Base-by-base conservation (phyloP, 2,329 filamentous ascomycete species). In the Diaporthe sp. region DNA sequence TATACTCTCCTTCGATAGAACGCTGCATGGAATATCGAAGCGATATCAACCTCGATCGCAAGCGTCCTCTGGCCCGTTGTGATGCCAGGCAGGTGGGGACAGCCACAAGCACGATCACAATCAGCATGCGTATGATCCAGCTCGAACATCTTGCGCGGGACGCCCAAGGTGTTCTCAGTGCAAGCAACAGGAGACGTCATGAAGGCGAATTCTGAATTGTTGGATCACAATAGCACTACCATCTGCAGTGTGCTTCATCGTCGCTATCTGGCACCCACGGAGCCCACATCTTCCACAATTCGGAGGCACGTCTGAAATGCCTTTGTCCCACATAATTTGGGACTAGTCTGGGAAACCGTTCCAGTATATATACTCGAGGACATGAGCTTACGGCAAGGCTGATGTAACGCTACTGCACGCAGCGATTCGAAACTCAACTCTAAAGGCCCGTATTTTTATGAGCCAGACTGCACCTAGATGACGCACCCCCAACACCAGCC, bases 351-450 rank as follows among this genome's bases (percentile, higher is more conserved):
- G 65, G 49, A 25, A 49, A 37, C 4, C 15, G 31, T 68, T n/a
- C 31, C 4, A 28, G 12, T 68, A 51, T 37, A 67, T 37, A 37
- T 67, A 19, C 28, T 49, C 61, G 2, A 25, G 7, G 44, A 37
- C 44, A 17, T 37, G 65, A 55, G 65, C 34, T 42, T 39, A 22
- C n/a, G 46, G 65, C 46, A 42, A 69, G 65, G 65, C 65, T 69
- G 65, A 69, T 69, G 65, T 28, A 55, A 69, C 65, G 49, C 46
- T 69, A 13, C 65, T 55, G 49, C 65, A 15, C 65, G 65, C 22
- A 68, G 31, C 44, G 34, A 25, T 13, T 53, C 62, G 34, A 68
- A 68, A 68, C 31, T 19, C 65, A 68, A 68, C 65, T 68, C 19
- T 68, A 68, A 53, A 68, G 44, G 46, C 31, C 65, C 46, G 13